Evolutionary conservation across 306 rosid genomes (phyloP).

Genomic region (Sicyos baderoa): DNA sequence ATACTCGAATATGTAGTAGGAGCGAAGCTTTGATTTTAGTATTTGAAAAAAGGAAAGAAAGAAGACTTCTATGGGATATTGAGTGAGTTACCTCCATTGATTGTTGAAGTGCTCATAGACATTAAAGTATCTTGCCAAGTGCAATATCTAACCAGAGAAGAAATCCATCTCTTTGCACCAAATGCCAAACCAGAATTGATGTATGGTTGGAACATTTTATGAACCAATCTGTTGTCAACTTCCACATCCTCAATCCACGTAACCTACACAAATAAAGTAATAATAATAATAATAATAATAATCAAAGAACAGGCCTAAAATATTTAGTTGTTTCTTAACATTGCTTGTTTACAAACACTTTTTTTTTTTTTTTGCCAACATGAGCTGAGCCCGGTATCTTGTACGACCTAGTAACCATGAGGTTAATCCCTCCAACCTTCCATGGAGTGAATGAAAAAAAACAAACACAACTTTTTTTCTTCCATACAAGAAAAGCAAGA

Average conservation of each 20-base stretch:
- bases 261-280: slow-evolving; percentile 31
- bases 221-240: slow-evolving; percentile 79
- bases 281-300: neutral
- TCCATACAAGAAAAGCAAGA: too few species aligned
- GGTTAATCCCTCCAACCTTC: too few species aligned
- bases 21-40: too few species aligned
- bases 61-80: too few species aligned
- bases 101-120: slow-evolving; percentile 66
- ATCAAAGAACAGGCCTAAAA: neutral
- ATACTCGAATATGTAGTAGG: too few species aligned
- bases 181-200: slow-evolving; percentile 74
- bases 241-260: slow-evolving; percentile 89
- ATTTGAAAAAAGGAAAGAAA: too few species aligned
- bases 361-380: too few species aligned
- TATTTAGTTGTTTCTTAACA: too few species aligned
- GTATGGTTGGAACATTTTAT: slow-evolving; percentile 60
- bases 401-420: too few species aligned
- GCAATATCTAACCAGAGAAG: slow-evolving; percentile 72
- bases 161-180: slow-evolving; percentile 91
- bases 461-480: too few species aligned
- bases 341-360: neutral
- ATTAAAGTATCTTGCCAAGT: slow-evolving; percentile 75
- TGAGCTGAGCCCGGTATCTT: too few species aligned
- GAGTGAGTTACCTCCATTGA: slow-evolving; percentile 56
- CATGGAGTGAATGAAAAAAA: too few species aligned